Conservation (phyloP, 2,329 filamentous ascomycete genomes). For the Conoideocrella luteorostrata region DNA sequence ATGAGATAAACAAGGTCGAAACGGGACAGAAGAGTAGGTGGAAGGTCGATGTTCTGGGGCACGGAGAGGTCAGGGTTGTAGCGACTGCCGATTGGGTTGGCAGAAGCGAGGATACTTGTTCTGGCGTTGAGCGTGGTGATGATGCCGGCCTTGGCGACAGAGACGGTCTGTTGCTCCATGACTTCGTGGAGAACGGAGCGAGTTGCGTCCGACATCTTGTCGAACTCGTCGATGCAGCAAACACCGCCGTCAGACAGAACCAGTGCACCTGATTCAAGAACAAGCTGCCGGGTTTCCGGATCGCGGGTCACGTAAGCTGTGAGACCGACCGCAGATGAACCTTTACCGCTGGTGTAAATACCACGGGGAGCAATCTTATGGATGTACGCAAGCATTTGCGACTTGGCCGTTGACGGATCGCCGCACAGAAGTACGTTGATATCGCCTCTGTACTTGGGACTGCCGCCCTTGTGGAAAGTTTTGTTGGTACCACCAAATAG, state of each 20-base stretch:
- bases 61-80: slow-evolving; percentile 96
- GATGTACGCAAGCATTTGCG: slow-evolving; percentile 87
- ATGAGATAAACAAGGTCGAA: slow-evolving; percentile 98
- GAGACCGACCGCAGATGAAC: slow-evolving; percentile 73
- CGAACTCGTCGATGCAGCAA: slow-evolving; percentile 80
- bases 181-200: slow-evolving; percentile 80
- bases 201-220: slow-evolving; percentile 77
- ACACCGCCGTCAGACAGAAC: slow-evolving; percentile 77
- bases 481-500: slow-evolving; percentile 98
- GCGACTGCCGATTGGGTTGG: slow-evolving; percentile 95
- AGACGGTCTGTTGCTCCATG: slow-evolving; percentile 84
- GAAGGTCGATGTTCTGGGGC: slow-evolving; percentile 95
- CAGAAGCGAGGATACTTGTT: slow-evolving; percentile 91
- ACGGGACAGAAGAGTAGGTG: slow-evolving; percentile 87
- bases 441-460: slow-evolving; percentile 90
- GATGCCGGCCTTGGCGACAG: slow-evolving; percentile 85
- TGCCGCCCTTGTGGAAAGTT: slow-evolving; percentile 92
- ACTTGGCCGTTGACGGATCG: slow-evolving; percentile 95
- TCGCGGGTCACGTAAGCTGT: slow-evolving; percentile 77
- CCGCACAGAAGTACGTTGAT: slow-evolving; percentile 96
- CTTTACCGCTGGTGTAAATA: slow-evolving; percentile 76
- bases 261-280: slow-evolving; percentile 72
- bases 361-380: slow-evolving; percentile 93
- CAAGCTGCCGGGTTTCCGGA: slow-evolving; percentile 72
- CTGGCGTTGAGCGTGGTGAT: slow-evolving; percentile 94